Evolutionary conservation across 768 basidiomycete genomes (phyloP).

Genomic region (Termitomyces sp.): DNA sequence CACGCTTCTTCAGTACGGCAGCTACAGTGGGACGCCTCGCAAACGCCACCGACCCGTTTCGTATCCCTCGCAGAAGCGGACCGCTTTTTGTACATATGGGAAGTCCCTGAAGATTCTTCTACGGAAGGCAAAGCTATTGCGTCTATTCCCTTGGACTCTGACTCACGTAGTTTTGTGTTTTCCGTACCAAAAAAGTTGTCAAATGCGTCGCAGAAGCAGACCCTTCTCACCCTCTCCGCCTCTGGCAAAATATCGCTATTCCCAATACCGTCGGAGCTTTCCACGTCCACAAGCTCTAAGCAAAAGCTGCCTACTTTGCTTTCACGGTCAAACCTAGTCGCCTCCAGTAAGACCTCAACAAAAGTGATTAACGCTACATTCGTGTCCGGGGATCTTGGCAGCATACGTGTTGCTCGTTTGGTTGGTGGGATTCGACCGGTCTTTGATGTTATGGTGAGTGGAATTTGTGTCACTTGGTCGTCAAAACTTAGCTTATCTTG

Average conservation of each 20-base stretch:
- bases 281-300: slow-evolving; percentile 32
- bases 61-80: slow-evolving; percentile 60
- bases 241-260: slow-evolving; percentile 59
- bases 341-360: slow-evolving; percentile 32
- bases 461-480: slow-evolving; percentile 1
- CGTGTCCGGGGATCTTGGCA: slow-evolving; percentile 33
- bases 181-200: slow-evolving; percentile 24
- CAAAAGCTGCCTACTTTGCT: slow-evolving; percentile 47
- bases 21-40: slow-evolving; percentile 47
- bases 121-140: slow-evolving; percentile 52
- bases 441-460: slow-evolving; percentile 57
- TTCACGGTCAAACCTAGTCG: slow-evolving; percentile 46
- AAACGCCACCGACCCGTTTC: slow-evolving; percentile 41
- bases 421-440: slow-evolving; percentile 54
- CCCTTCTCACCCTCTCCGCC: slow-evolving; percentile 51
- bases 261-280: slow-evolving; percentile 45
- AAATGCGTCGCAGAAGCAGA: slow-evolving; percentile 24
- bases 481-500: slow-evolving; percentile 4
- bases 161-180: slow-evolving; percentile 44
- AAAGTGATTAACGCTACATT: slow-evolving; percentile 47
- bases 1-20: slow-evolving; percentile 56
- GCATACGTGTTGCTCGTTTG: slow-evolving; percentile 50
- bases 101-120: slow-evolving; percentile 36
- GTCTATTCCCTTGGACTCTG: slow-evolving; percentile 61
- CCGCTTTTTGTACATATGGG: slow-evolving; percentile 62